These are phyloP conservation scores for Neurospora sublineolata DNA, from an alignment of 495 filamentous ascomycete species.

Conservation along the genomic window DNA sequence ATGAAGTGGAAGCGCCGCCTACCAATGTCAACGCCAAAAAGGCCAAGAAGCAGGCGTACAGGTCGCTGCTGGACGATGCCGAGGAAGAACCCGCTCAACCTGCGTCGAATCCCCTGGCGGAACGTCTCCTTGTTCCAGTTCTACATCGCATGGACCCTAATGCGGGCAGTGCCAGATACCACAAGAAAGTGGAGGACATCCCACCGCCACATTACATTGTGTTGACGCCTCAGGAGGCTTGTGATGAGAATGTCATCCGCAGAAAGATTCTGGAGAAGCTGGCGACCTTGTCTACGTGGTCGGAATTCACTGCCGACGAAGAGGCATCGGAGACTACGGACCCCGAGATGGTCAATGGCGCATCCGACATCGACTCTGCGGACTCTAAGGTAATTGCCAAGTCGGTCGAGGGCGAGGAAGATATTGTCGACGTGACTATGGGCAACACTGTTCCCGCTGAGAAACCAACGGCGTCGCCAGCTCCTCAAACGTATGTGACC, in stretches of 20 bases:
- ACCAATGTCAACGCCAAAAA: conserved; percentile 48
- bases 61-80: conserved; percentile 35
- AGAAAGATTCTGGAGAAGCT: conserved; percentile 39
- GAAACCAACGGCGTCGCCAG: conserved; percentile 5
- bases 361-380: conserved; percentile 62
- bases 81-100: conserved; percentile 46
- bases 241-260: conserved; percentile 37
- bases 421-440: conserved; percentile 85
- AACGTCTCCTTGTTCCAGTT: conserved; percentile 67
- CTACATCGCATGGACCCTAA: conserved; percentile 45
- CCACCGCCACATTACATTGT: conserved; percentile 41
- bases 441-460: conserved; percentile 38
- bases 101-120: conserved; percentile 53
- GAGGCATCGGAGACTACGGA: conserved; percentile 44
- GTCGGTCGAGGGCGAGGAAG: conserved; percentile 82
- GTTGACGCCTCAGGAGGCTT: conserved; percentile 38
- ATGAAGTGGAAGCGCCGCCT: conserved; percentile 67
- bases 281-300: conserved; percentile 31
- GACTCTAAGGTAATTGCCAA: conserved; percentile 59
- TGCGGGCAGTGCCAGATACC: conserved; percentile 1
- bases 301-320: conserved; percentile 34
- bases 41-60: conserved; percentile 31
- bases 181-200: conserved; percentile 13
- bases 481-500: conserved; percentile 11
- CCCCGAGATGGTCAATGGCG: conserved; percentile 58